Base-by-base conservation (phyloP, 306 rosid genomes). In the Dalbergia cochinchinensis region DNA sequence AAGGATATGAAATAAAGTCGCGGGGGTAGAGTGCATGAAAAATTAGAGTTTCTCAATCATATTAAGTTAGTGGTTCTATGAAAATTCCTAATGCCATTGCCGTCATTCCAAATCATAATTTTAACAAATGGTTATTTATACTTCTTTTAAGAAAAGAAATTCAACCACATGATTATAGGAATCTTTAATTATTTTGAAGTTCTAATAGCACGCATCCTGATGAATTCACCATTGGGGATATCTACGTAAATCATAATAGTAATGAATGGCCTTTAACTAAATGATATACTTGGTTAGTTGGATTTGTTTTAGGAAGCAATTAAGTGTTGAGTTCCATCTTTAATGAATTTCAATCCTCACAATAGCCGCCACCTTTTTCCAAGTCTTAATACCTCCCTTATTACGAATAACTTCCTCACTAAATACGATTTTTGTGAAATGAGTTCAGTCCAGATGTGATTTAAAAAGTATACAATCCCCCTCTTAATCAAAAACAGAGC, bases 1-100 rank as follows among this genome's bases (percentile, higher is more conserved):
- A 80, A 71, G 60, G 58, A 26, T 79, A 76, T 76, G 65, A 37
- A 80, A 55, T 80, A 39, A 68, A 47, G 50, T 76, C 37, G 68
- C 67, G 71, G 79, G 45, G 79, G 87, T 37, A 65, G 76, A 84
- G 72, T 76, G 66, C 83, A 26, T 69, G 35, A 71, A 71, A 54
- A 57, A 12, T 58, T 5, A 31, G 31, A 74, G 9, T 18, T 11
- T 61, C 74, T 45, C 50, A 45, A 45, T 60, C 35, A 34, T 71
- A 44, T 12, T 18, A 39, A 35, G 11, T 51, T 82, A 12, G 7
- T 37, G 0, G 41, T 42, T 22, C 66, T 68, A 6, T 35, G 12
- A 47, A 83, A 73, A 22, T 64, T 83, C 64, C 64, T 73, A 34
- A 22, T 37, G 63, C 35, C 34, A 9, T n/a, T 66, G 60, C 44